Base-by-base conservation (phyloP, 306 rosid species). In the Cucurbita maxima region DNA sequence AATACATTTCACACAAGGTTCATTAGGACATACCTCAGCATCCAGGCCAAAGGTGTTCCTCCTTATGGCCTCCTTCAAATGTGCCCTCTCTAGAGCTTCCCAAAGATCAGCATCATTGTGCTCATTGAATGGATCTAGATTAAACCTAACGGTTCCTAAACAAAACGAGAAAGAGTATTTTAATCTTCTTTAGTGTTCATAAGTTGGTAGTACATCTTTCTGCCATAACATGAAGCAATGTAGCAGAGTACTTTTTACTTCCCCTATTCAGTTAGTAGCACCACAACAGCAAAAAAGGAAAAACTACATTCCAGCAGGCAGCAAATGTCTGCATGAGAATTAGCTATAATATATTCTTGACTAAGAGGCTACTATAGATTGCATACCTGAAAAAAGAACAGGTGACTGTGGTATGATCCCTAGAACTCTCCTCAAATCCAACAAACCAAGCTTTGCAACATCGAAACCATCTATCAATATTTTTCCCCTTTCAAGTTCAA, bases 71-170 rank as follows among this genome's bases (percentile, higher is more conserved):
- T 81, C 84, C 76, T 84, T 84, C 79, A 84, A 76, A 78, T 84
- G 87, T 54, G 87, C 87, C 75, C 80, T 76, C 74, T 85, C 89
- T 61, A 82, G 78, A 73, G 89, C 83, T 76, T 85, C 89, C 88
- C 88, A 85, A 43, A 85, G 84, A 57, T 85, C 86, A 61, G 83
- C 83, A 51, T 85, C 88, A 74, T 78, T 85, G 76, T 85, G 88
- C 20, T 85, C 89, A 18, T 54, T 57, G 77, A 85, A 85, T 3
- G 89, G 89, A 74, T 85, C 89, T 37, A 85, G 89, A 77, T 85
- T 85, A 72, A 85, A 85, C 82, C 89, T 82, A 74, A 85, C 83
- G 34, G 86, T 78, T 73, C 88, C 88, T 85, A 12, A 14, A 34
- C 41, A 64, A 52, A 9, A 19, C 40, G 4, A 54, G 58, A 75